These are phyloP conservation scores for Solanum tarapatanum DNA, from an alignment of 257 asterid genomes.

Conservation along the genomic window DNA sequence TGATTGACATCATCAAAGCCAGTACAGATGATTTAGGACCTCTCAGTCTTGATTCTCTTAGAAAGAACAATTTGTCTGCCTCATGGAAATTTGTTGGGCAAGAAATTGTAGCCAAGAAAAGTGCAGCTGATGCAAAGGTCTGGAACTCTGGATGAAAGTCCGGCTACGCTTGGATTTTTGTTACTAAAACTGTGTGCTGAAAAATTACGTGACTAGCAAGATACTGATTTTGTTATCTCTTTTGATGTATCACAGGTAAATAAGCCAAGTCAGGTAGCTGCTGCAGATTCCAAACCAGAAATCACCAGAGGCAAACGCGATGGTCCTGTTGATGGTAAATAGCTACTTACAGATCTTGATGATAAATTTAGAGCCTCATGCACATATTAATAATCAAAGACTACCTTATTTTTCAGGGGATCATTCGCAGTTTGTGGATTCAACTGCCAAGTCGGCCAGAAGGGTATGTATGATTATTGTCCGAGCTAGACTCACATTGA, in stretches of 20 bases:
- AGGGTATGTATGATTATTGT: slow-evolving; percentile 45
- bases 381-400: slow-evolving; percentile 3
- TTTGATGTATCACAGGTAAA: slow-evolving; percentile 4
- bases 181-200: not conserved
- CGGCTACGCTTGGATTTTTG: not conserved
- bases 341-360: not conserved
- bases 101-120: slow-evolving; percentile 18
- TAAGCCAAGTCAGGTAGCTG: slow-evolving; percentile 29
- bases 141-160: slow-evolving; percentile 6
- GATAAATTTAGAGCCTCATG: not conserved
- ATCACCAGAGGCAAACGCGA: slow-evolving; percentile 31
- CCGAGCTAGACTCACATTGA: not conserved
- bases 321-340: slow-evolving; percentile 36
- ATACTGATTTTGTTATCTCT: slow-evolving; percentile 12
- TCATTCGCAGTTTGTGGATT: slow-evolving; percentile 36
- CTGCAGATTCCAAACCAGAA: slow-evolving; percentile 32
- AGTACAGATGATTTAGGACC: slow-evolving; percentile 69
- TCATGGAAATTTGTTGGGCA: slow-evolving; percentile 58
- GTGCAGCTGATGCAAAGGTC: slow-evolving; percentile 41
- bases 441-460: slow-evolving; percentile 49
- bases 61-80: slow-evolving; percentile 57
- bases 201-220: slow-evolving; percentile 1
- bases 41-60: slow-evolving; percentile 49
- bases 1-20: slow-evolving; percentile 57
- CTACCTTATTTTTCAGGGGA: slow-evolving; percentile 37